Evolutionary conservation across 176 grass and related monocot species (phyloP).

Genomic region (Juncus effusus): DNA sequence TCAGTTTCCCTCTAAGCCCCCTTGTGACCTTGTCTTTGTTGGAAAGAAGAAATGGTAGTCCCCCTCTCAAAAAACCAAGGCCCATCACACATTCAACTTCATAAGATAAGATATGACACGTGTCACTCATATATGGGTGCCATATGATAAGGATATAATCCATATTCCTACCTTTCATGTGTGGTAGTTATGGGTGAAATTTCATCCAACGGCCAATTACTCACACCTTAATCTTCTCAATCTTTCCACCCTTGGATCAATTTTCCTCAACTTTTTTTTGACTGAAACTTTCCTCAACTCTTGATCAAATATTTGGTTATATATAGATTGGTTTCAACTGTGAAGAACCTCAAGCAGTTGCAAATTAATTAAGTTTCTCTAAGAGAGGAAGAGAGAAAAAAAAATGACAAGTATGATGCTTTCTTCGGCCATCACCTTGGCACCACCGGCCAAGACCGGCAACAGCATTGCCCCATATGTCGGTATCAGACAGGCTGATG

Average conservation of each 20-base stretch:
- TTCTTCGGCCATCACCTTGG: constrained; percentile 40
- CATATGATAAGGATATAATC: constrained; percentile 39
- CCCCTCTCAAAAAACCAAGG: constrained; percentile 19
- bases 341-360: constrained; percentile 10
- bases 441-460: constrained; percentile 24
- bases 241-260: background rate
- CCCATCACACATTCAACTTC: constrained; percentile 26
- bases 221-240: constrained; percentile 27
- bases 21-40: background rate
- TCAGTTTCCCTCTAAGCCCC: background rate
- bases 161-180: constrained; percentile 30
- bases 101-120: constrained; percentile 24
- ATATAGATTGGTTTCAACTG: constrained; percentile 11
- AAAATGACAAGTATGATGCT: constrained; percentile 54
- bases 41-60: constrained; percentile 13
- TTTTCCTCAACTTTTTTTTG: background rate
- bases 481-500: constrained; percentile 46
- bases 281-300: no score
- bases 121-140: constrained; percentile 2
- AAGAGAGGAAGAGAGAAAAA: background rate
- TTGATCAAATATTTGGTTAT: constrained; percentile 28
- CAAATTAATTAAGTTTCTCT: background rate
- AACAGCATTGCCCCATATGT: constrained; percentile 43
- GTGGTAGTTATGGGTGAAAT: constrained; percentile 31
- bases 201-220: constrained; percentile 14